A percentile compares a stretch with the other conserved stretches of the same genome.
Conservation (phyloP, 352 stramenopile genomes). For the Peronospora destructor region DNA sequence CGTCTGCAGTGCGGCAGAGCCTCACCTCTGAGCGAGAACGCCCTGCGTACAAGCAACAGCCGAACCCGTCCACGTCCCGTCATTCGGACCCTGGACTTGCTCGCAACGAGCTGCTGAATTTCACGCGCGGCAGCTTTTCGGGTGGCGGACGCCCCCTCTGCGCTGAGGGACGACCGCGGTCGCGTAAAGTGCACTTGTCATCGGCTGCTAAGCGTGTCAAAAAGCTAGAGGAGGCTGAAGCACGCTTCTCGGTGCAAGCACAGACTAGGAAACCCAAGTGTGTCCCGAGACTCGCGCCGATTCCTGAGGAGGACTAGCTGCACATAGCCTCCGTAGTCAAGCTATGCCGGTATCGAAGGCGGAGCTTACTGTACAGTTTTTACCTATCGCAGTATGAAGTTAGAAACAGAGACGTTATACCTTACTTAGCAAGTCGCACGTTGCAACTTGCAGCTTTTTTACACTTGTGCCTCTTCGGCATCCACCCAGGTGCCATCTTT, state of each 20-base stretch:
- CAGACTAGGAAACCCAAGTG: constrained; percentile 34
- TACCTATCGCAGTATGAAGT: constrained; percentile 27
- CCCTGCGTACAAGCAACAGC: constrained; percentile 37
- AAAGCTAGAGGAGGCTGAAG: constrained; percentile 74
- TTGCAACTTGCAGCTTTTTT: background rate
- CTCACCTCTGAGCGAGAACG: constrained; percentile 41
- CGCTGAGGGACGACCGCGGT: constrained; percentile 41
- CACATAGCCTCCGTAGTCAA: constrained; percentile 8
- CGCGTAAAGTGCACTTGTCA: constrained; percentile 66
- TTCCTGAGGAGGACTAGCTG: constrained; percentile 36
- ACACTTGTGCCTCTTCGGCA: background rate
- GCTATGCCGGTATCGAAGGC: constrained; percentile 13
- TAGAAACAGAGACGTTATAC: constrained; percentile 16
- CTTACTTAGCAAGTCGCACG: too few relatives aligned
- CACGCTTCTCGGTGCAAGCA: constrained; percentile 43
- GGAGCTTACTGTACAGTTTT: constrained; percentile 24
- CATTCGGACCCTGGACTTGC: constrained; percentile 64
- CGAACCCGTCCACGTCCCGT: constrained; percentile 32
- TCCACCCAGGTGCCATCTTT: background rate
- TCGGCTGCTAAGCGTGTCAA: constrained; percentile 79
- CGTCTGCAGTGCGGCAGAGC: constrained; percentile 24
- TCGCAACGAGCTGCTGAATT: constrained; percentile 67
- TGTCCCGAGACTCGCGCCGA: constrained; percentile 34
- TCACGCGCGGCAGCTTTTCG: constrained; percentile 46
- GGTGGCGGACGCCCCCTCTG: constrained; percentile 29